Base-by-base conservation (phyloP, 768 basidiomycete genomes). In the Zangia roseola region DNA sequence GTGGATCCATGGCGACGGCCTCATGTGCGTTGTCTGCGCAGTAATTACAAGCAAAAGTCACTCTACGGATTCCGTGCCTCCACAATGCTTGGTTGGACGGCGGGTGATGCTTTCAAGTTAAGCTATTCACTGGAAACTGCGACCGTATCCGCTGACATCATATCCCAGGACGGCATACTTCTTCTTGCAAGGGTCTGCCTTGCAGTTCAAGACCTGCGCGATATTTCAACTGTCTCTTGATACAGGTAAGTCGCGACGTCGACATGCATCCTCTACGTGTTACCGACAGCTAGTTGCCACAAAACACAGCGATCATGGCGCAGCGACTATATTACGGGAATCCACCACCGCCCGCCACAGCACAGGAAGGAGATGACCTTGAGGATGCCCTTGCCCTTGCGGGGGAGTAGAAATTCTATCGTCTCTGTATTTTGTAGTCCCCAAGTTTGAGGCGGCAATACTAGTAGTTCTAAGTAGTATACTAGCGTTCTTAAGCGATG, bases 101-200 rank as follows among this genome's bases (percentile, higher is more conserved):
- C 86, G 50, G 91, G 91, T 54, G 91, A 93, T 68, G 67, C 81
- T 16, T 92, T 89, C 80, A 93, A 93, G 91, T 90, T 58, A 53
- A 76, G 52, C 49, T 25, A 42, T 39, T 34, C 58, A 35, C 47
- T 40, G 45, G 21, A 50, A n/a, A 49, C 26, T 49, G 23, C 38
- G 33, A 40, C 30, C 17, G 40, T 19, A 42, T 43, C 24, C 34
- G 19, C 50, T 70, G 49, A 69, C 49, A 38, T 56, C 36, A 40
- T 36, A 17, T 51, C 25, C 5, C 58, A 93, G 90, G 64, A 82
- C 85, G 10, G 75, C 77, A 4, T 93, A 93, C 62, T 93, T 92
- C 68, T 91, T 93, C 69, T 53, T 83, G 41, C 79, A 86, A 61
- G 64, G 73, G 12, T 84, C 84, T 0, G 86, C 88, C 1, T 59